Base-by-base conservation (phyloP, 306 rosid species). In the Neltuma alba region DNA sequence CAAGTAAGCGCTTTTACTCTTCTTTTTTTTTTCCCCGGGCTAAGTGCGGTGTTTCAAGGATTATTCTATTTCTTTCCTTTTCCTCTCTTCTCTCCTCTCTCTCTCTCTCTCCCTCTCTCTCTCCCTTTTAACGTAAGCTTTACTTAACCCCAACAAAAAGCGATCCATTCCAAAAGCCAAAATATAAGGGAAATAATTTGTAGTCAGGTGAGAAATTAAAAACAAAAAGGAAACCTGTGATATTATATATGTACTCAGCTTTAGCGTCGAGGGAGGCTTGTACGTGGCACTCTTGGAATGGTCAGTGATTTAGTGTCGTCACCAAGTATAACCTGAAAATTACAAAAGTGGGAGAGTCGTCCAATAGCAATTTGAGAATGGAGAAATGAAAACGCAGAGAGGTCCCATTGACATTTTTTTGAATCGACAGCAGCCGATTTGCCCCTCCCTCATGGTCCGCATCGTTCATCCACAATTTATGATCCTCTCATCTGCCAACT, bases 81-180 rank as follows among this genome's bases (percentile, higher is more conserved):
- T n/a, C n/a, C n/a, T n/a, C n/a, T n/a, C n/a, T n/a, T n/a, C n/a
- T n/a, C n/a, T n/a, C n/a, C n/a, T n/a, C n/a, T n/a, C n/a, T n/a
- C n/a, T n/a, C n/a, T n/a, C n/a, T 38, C 9, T 9, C 7, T 6
- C 9, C 9, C 9, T 1, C 1, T 7, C 7, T 38, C 7, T 38
- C 6, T 2, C 8, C 7, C 7, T 38, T 12, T 14, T 3, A 44
- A 13, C 18, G 13, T 2, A 44, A 44, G 18, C 21, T 37, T 37
- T 50, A 52, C 62, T 72, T 55, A 66, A 78, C 79, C 86, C 67
- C 41, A 11, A 50, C 70, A 50, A 0, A 69, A 33, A 75, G 63
- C 27, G 54, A 79, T 40, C 21, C 78, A 60, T 36, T 40, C 38
- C 66, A 61, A 75, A 83, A 79, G 74, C 81, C 75, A n/a, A 48